Conservation (phyloP, 2,329 filamentous ascomycete genomes). For the Ophiostoma sp. region DNA sequence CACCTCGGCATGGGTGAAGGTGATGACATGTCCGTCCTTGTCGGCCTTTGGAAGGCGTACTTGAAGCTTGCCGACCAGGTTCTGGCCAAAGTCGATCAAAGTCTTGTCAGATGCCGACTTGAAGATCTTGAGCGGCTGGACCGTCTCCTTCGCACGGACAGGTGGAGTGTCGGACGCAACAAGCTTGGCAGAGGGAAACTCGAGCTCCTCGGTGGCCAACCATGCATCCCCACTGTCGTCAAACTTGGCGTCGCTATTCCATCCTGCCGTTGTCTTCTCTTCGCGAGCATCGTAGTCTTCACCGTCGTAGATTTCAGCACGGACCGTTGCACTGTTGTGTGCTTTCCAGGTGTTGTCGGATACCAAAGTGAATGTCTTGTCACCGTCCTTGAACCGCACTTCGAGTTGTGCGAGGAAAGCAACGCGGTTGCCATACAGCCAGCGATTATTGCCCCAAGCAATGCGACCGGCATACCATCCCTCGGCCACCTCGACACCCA, state of each 20-base stretch:
- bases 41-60: background rate
- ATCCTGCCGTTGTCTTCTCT: constrained; percentile 29
- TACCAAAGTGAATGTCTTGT: background rate
- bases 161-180: constrained; percentile 26
- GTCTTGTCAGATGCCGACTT: constrained; percentile 44
- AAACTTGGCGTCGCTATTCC: constrained; percentile 27
- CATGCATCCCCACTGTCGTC: background rate
- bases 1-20: constrained; percentile 55
- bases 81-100: constrained; percentile 59
- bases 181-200: constrained; percentile 38
- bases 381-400: constrained; percentile 26
- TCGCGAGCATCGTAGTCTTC: constrained; percentile 47
- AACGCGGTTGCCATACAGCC: constrained; percentile 43
- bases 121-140: constrained; percentile 38
- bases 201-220: background rate
- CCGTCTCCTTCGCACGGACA: constrained; percentile 30
- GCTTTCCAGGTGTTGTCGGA: background rate
- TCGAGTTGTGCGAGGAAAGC: constrained; percentile 43
- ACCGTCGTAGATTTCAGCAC: constrained; percentile 53
- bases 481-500: constrained; percentile 45
- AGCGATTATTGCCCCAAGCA: constrained; percentile 32
- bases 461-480: constrained; percentile 47
- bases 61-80: constrained; percentile 54
- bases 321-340: constrained; percentile 30
- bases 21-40: constrained; percentile 37